Evolutionary conservation across 768 basidiomycete species (phyloP), one percentile per base, ranked within the genome.

Genomic region (Macrolepiota fuliginosa): DNA sequence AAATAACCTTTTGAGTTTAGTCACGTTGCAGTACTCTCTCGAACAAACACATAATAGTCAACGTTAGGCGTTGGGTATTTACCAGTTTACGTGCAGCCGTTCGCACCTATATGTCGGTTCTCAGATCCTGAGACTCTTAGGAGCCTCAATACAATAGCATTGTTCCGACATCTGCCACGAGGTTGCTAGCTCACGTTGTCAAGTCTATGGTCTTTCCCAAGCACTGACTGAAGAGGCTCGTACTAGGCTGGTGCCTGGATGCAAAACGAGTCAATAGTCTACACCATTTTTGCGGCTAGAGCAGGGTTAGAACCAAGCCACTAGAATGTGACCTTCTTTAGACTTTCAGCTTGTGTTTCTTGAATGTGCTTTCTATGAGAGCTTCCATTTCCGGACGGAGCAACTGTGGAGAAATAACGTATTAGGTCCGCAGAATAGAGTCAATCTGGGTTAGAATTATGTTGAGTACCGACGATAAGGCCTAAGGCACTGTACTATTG

Each of bases 1-100:
- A 63, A 63, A 54, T 57, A 63, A 42, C 57, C 58, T 63, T 63
- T 63, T 54, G 59, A 54, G 62, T 63, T 63, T 63, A 55, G 58
- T 24, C 60, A 36, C 56, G 39, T 24, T 36, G 27, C 45, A 35
- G 49, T 52, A 22, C 22, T 25, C 24, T 50, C 49, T 49, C 11
- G 29, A 19, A 37, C n/a, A 49, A 56, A 27, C 24, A 32, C 47
- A 36, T 5, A 59, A 47, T 27, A 49, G 47, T 17, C 29, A 22
- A 27, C 58, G 24, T 35, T 51, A 40, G 12, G 35, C 37, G 36
- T 24, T 54, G 22, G 19, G 22, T 40, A 54, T 36, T 50, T 35
- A 39, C 15, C 10, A 19, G 13, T 22, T 51, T 58, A 51, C 46
- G 49, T 58, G 49, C 27, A 37, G 29, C 50, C 47, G 35, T 58